A percentile compares a stretch with the other conserved stretches of the same genome.
Evolutionary conservation across 495 filamentous ascomycete genomes (phyloP).

Genomic region (Tuber calosporum): DNA sequence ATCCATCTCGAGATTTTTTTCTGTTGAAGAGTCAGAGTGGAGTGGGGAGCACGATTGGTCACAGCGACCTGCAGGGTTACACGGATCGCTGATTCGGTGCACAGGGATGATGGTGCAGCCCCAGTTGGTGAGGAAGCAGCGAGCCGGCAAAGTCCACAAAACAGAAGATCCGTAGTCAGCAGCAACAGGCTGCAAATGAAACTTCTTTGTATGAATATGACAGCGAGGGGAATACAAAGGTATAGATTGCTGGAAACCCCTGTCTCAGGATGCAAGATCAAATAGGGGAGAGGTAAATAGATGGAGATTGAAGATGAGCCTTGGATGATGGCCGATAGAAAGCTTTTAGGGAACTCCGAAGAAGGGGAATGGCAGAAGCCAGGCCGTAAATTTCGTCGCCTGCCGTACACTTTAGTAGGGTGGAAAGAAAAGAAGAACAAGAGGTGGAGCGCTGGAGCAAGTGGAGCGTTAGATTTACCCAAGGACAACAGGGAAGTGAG

Average conservation of each 20-base stretch:
- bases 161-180: constrained; percentile 27
- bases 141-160: constrained; percentile 34
- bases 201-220: constrained; percentile 18
- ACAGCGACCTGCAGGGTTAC: constrained; percentile 22
- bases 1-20: constrained; percentile 16
- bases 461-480: neutral
- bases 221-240: constrained; percentile 15
- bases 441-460: neutral
- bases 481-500: neutral
- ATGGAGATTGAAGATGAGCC: constrained; percentile 19
- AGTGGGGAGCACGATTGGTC: constrained; percentile 23
- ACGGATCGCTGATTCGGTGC: constrained; percentile 37
- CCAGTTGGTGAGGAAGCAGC: constrained; percentile 22
- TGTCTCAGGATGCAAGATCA: constrained; percentile 18
- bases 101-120: constrained; percentile 31
- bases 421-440: neutral
- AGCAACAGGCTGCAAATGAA: constrained; percentile 13
- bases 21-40: constrained; percentile 31
- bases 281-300: neutral
- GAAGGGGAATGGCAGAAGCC: constrained; percentile 6
- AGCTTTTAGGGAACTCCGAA: constrained; percentile 9
- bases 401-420: neutral
- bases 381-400: constrained; percentile 2
- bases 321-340: constrained; percentile 16
- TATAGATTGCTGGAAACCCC: neutral